Conservation (phyloP, 345 rosid species). For the Pugionium cornutum region DNA sequence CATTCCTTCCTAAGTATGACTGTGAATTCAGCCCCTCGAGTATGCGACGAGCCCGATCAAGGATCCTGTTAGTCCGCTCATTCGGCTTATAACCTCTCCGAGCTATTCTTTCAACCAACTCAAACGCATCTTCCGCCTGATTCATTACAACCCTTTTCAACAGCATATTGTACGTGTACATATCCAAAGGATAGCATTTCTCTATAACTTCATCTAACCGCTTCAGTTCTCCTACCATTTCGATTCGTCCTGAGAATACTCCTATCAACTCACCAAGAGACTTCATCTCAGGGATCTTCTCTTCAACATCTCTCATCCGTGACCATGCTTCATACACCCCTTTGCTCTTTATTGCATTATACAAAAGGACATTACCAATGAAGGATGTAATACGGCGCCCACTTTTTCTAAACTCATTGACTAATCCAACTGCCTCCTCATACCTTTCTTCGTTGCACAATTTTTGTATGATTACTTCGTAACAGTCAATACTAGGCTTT, state of each 20-base stretch:
- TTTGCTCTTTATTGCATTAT: conserved; percentile 49
- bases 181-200: conserved; percentile 60
- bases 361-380: conserved; percentile 71
- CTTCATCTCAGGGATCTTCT: conserved; percentile 46
- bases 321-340: conserved; percentile 65
- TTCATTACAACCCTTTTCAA: conserved; percentile 48
- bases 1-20: conserved; percentile 44
- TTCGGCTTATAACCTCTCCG: conserved; percentile 67
- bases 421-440: conserved; percentile 50
- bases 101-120: conserved; percentile 47
- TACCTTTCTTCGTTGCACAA: conserved; percentile 46
- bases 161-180: conserved; percentile 64
- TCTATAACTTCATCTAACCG: conserved; percentile 53
- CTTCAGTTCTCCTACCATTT: conserved; percentile 39
- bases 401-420: conserved; percentile 52
- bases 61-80: conserved; percentile 52
- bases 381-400: conserved; percentile 60
- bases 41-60: conserved; percentile 44
- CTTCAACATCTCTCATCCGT: conserved; percentile 41
- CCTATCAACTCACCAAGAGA: conserved; percentile 66
- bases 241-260: conserved; percentile 52
- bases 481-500: conserved; percentile 57
- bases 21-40: conserved; percentile 40
- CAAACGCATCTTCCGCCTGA: conserved; percentile 47
- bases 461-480: conserved; percentile 53